Base-by-base conservation (phyloP, 2,329 filamentous ascomycete genomes). In the Fonsecaea erecta region DNA sequence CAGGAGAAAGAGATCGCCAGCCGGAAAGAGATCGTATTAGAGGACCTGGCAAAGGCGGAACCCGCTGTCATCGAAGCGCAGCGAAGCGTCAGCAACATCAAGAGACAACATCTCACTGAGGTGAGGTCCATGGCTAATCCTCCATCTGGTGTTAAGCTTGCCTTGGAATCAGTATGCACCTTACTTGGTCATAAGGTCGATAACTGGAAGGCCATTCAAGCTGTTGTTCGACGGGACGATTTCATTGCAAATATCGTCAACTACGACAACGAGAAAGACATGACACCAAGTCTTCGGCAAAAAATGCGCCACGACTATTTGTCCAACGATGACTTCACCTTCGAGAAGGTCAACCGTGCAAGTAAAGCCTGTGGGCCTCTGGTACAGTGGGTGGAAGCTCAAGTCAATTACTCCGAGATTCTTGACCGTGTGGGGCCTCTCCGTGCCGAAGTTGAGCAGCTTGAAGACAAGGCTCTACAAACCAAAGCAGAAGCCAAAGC, bases 201-300 rank as follows among this genome's bases (percentile, higher is more conserved):
- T 64, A 92, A 91, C 75, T 99, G 95, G 95, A 97, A 93, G 81
- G 88, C 87, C 12, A 92, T 98, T 66, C 91, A 96, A 77, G 89
- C 86, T 59, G 90, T 98, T 68, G 88, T 99, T 65, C 91, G 94
- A 73, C 88, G 88, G 63, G 95, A 98, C 74, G 94, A 98, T 75
- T 99, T 99, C 79, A 98, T 99, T 78, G 91, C 93, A 55, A 97
- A 92, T 79, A 99, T 99, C 74, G 91, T 98, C 77, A 93, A 92
- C 77, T 99, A 97, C 75, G 91, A 97, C 82, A 99, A 97, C 74
- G 93, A 95, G 78, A 89, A 84, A 76, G 90, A 95, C 77, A 98
- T 99, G 94, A 99, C 94, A 16, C 90, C 88, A 73, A 80, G 82
- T 28, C 84, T 95, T 71, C 86, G 95, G 56, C 83, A 87, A 71